A percentile compares a stretch with the other conserved stretches of the same genome.
phyloP scores from a whole-genome alignment of 1,284 basidiomycete genomes.

The Exobasidium cylindrosporum region DNA sequence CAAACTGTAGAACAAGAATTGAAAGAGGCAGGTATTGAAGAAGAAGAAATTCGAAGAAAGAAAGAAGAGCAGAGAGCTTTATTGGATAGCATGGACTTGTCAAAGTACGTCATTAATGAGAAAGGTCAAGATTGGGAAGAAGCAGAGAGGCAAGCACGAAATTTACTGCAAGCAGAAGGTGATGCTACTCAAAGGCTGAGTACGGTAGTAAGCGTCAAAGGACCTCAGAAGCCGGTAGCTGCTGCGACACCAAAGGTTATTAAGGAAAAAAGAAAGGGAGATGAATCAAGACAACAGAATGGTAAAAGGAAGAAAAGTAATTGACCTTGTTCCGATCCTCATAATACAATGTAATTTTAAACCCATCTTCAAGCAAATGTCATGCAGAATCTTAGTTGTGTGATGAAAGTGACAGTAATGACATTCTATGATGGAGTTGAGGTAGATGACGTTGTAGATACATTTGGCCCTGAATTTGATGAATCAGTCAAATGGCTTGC shows the following conservation, averaged over 20 bases:
- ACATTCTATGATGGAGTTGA: neutral
- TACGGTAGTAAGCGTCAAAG: conserved; percentile 10
- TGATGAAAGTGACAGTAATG: neutral
- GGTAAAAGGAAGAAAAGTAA: conserved; percentile 5
- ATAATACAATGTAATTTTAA: neutral
- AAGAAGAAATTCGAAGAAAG: conserved; percentile 18
- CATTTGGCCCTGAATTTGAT: neutral
- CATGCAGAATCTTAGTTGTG: neutral
- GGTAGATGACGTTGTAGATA: neutral
- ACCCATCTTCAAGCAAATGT: neutral
- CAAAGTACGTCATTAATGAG: conserved; percentile 38
- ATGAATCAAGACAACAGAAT: neutral
- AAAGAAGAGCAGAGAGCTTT: conserved; percentile 25
- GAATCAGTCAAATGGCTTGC: neutral
- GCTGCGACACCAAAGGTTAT: neutral
- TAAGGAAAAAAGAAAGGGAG: conserved; percentile 6
- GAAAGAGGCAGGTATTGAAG: conserved; percentile 29
- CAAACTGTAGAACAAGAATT: conserved; percentile 40
- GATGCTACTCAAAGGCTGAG: neutral
- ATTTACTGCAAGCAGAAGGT: conserved; percentile 22
- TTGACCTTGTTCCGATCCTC: neutral
- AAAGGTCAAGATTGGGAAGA: conserved; percentile 33
- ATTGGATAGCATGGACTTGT: conserved; percentile 40
- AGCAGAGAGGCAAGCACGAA: conserved; percentile 42
- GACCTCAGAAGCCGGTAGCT: neutral